Conservation (phyloP, 2,329 filamentous ascomycete genomes). For the Cordyceps tenuipes region DNA sequence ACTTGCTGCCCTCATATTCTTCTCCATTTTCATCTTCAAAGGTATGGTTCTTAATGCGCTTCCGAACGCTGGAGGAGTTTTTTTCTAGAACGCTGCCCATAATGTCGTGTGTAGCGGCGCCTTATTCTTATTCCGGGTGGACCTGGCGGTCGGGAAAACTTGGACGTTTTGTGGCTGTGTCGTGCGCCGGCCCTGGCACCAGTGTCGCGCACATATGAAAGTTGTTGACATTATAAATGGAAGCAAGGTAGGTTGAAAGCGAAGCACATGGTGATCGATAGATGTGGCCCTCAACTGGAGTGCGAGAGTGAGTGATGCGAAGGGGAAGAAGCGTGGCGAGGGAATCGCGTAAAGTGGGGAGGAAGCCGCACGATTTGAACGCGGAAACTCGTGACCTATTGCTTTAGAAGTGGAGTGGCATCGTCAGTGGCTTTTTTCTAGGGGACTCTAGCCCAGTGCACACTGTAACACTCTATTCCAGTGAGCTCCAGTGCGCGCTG, state of each 20-base stretch:
- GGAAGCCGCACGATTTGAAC: slow-evolving; percentile 21
- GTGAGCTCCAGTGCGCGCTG: not conserved
- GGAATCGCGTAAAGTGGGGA: slow-evolving; percentile 30
- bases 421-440: not conserved
- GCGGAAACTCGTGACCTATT: slow-evolving; percentile 33
- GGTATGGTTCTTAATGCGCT: slow-evolving; percentile 55
- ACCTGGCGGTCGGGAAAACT: not conserved
- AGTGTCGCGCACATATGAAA: not conserved
- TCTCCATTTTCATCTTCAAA: slow-evolving; percentile 81
- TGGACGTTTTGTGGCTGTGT: not conserved
- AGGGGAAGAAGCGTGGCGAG: slow-evolving; percentile 8
- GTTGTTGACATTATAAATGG: not conserved
- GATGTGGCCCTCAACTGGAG: not conserved
- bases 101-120: slow-evolving; percentile 13
- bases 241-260: not conserved
- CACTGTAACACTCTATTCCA: not conserved
- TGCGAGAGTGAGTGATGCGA: not conserved
- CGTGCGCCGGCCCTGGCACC: not conserved
- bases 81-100: slow-evolving; percentile 57
- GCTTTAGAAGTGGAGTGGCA: not conserved
- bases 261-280: not conserved
- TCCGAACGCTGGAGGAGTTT: slow-evolving; percentile 54
- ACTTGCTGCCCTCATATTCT: slow-evolving; percentile 80
- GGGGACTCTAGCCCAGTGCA: not conserved
- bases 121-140: not conserved